Evolutionary conservation across 805 yeast genomes (phyloP), one percentile per base, ranked within the genome.

Genomic region (Barnettozyma pratensis): DNA sequence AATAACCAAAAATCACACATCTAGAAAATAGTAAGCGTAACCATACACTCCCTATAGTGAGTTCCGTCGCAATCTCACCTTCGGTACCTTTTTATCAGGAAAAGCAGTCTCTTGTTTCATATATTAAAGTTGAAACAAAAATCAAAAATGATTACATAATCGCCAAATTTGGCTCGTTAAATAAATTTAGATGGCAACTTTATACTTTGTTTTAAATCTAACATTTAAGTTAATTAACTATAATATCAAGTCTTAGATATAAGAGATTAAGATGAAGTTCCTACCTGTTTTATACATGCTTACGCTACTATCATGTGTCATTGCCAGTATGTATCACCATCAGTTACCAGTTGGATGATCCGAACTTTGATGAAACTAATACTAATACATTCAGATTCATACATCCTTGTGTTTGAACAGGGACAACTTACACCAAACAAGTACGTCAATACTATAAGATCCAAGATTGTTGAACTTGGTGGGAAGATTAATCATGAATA

Each of bases 401-500:
- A 57, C 42, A 60, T 61, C 39, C 51, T 61, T 5, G 54, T 54
- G 5, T 61, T 61, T 44, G 63, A 61, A 43, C 62, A 60, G 41
- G 64, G 64, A 10, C 58, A 55, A 40, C 29, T 59, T 11, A 61
- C 65, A 19, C 65, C 65, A 47, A 58, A 49, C 40, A 35, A 41
- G 58, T 58, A 61, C 36, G 59, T 71, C 12, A 55, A 60, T 5
- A 58, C 60, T 4, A 62, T 75, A 8, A 70, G 67, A 43, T 47
- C 58, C 10, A 55, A 65, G 32, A 64, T 76, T 29, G 53, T 60
- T 37, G 56, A 60, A 10, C 49, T 72, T 7, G 80, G 79, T 7
- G 81, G 77, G 4, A 55, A 52, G 14, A 68, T 78, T 42, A 71
- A 72, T 14, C 76, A 74, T 53, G 79, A 76, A 49, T 77, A 74